Evolutionary conservation across 345 rosid genomes (phyloP).

Genomic region (Euphorbia lathyris): DNA sequence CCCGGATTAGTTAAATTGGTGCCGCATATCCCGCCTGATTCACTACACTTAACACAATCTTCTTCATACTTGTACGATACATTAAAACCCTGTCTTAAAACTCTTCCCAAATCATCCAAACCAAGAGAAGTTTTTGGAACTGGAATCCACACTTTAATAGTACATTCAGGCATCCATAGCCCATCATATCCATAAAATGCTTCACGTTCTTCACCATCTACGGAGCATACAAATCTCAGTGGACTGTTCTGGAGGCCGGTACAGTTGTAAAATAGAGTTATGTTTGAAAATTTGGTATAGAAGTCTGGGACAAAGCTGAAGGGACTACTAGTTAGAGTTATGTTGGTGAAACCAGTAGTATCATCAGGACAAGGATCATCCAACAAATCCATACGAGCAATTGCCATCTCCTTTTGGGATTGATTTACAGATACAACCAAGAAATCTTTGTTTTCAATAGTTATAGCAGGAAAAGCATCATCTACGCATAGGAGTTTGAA

Average conservation of each 20-base stretch:
- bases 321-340: not conserved
- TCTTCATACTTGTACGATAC: not conserved
- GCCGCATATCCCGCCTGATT: conserved; percentile 47
- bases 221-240: not conserved
- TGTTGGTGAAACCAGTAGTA: not conserved
- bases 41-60: conserved; percentile 23
- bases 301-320: not conserved
- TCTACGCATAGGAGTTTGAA: conserved; percentile 36
- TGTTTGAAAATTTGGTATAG: not conserved
- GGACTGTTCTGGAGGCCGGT: no score
- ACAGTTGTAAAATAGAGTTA: conserved; percentile 37
- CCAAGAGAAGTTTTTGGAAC: not conserved
- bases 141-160: not conserved
- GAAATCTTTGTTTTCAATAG: not conserved
- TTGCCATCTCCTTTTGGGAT: not conserved
- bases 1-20: not conserved
- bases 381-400: conserved; percentile 20
- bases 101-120: not conserved
- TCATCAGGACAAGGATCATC: conserved; percentile 16
- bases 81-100: conserved; percentile 29
- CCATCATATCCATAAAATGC: conserved; percentile 10
- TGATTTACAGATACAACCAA: not conserved
- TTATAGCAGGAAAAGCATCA: not conserved
- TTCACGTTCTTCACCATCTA: accelerated
- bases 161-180: not conserved